These are phyloP conservation scores for Aspergillus tamarii DNA, from an alignment of 2,329 filamentous ascomycete genomes.

Conservation along the genomic window DNA sequence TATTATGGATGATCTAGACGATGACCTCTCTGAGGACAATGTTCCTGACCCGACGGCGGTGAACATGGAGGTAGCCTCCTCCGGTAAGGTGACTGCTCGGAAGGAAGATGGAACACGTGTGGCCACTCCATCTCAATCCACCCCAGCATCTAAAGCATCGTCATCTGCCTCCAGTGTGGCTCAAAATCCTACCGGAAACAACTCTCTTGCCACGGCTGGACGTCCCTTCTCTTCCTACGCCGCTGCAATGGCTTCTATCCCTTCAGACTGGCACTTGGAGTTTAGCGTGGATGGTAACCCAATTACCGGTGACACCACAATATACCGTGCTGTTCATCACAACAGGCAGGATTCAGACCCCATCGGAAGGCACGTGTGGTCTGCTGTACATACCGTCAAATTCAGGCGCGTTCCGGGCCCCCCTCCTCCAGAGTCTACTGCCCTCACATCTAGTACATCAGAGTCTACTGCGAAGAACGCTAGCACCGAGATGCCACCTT, in stretches of 20 bases:
- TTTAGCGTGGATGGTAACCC: constrained; percentile 85
- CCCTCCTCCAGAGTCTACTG: constrained; percentile 71
- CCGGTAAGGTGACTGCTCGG: constrained; percentile 84
- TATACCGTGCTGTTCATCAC: constrained; percentile 90
- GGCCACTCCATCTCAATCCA: constrained; percentile 73
- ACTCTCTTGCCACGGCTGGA: constrained; percentile 56
- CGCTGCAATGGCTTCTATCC: constrained; percentile 75
- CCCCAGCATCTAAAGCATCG: constrained; percentile 50
- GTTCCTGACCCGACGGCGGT: constrained; percentile 83
- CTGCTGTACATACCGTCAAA: constrained; percentile 84
- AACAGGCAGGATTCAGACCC: constrained; percentile 63
- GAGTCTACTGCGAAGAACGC: constrained; percentile 55
- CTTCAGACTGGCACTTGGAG: constrained; percentile 96
- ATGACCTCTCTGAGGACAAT: constrained; percentile 76
- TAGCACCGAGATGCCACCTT: constrained; percentile 70
- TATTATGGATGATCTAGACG: constrained; percentile 87
- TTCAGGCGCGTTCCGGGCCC: constrained; percentile 86
- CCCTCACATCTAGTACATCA: constrained; percentile 59
- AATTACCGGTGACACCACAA: constrained; percentile 88
- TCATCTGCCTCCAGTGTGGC: constrained; percentile 32
- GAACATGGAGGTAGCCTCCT: constrained; percentile 84
- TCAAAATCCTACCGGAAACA: constrained; percentile 26
- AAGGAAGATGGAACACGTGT: constrained; percentile 91
- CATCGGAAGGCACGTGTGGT: constrained; percentile 80
- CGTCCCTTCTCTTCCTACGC: constrained; percentile 77